Percentiles rank a stretch among this genome's conserved stretches.
Evolutionary conservation across 2,329 filamentous ascomycete species (phyloP).

Genomic region (Beauveria sp.): DNA sequence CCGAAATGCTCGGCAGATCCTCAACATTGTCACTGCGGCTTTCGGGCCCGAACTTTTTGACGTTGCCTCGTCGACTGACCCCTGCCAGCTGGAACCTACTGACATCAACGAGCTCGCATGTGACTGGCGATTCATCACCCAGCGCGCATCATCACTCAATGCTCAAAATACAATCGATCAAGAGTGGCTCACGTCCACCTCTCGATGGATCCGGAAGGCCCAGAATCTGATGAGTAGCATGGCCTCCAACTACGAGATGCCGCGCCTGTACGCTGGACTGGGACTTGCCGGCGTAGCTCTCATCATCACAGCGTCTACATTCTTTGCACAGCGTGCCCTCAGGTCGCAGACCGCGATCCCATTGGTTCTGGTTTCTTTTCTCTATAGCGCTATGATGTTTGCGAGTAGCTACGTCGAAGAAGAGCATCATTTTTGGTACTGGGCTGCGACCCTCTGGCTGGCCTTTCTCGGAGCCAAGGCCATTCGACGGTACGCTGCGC

Average conservation of each 20-base stretch:
- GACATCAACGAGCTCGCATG: slow-evolving; percentile 57
- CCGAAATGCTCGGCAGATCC: slow-evolving; percentile 73
- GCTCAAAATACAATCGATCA: slow-evolving; percentile 23
- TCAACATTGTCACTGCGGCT: slow-evolving; percentile 66
- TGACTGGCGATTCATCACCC: slow-evolving; percentile 46
- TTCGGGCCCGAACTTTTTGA: slow-evolving; percentile 47
- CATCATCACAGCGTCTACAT: slow-evolving; percentile 19
- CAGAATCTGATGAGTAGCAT: slow-evolving; percentile 80
- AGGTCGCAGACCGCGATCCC: slow-evolving; percentile 18
- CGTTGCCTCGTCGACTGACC: slow-evolving; percentile 22
- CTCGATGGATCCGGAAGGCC: slow-evolving; percentile 59
- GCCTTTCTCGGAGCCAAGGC: slow-evolving; percentile 42
- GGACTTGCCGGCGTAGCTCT: slow-evolving; percentile 31
- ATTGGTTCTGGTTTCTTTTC: slow-evolving; percentile 44
- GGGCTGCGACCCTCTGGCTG: slow-evolving; percentile 68
- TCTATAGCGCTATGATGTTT: slow-evolving; percentile 89
- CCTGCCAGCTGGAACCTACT: slow-evolving; percentile 26
- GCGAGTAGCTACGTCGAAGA: slow-evolving; percentile 97
- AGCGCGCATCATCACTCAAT: slow-evolving; percentile 18
- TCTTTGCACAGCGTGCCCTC: background rate
- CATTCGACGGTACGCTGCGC: slow-evolving; percentile 29
- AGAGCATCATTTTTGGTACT: slow-evolving; percentile 99
- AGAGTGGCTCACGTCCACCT: slow-evolving; percentile 36
- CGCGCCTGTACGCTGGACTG: slow-evolving; percentile 46
- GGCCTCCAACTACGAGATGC: slow-evolving; percentile 83